phyloP scores from a whole-genome alignment of 805 yeast genomes.

The Maudiozyma barnettii region DNA sequence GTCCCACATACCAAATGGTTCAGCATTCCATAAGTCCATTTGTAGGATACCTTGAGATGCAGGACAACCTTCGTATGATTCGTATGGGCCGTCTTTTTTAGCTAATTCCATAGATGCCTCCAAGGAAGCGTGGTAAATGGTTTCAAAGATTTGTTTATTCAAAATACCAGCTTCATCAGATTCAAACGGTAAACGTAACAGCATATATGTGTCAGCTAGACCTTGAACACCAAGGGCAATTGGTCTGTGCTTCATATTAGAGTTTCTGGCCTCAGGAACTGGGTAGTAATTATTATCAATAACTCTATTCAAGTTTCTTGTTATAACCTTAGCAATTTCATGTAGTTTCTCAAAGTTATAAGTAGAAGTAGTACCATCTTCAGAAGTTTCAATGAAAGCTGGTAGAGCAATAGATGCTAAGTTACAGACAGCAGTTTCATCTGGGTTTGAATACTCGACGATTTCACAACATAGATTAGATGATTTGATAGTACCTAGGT shows the following conservation, averaged over 20 bases:
- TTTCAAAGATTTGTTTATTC: constrained; percentile 83
- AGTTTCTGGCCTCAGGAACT: constrained; percentile 55
- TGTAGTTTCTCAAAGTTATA: constrained; percentile 71
- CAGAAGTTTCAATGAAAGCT: constrained; percentile 45
- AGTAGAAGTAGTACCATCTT: constrained; percentile 33
- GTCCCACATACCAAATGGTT: constrained; percentile 73
- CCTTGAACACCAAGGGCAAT: constrained; percentile 95
- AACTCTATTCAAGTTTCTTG: constrained; percentile 66
- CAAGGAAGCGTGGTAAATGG: constrained; percentile 87
- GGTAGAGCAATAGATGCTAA: constrained; percentile 86
- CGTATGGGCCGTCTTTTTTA: constrained; percentile 53
- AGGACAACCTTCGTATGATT: constrained; percentile 74
- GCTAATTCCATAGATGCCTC: constrained; percentile 84
- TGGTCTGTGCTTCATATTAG: constrained; percentile 79
- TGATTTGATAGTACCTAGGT: constrained; percentile 82
- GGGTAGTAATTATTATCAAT: constrained; percentile 84
- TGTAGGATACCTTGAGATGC: constrained; percentile 77
- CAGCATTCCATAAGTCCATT: constrained; percentile 75
- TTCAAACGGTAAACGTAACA: constrained; percentile 77
- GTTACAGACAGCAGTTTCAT: constrained; percentile 91
- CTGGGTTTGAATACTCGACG: constrained; percentile 77
- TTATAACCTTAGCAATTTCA: constrained; percentile 61
- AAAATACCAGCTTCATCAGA: constrained; percentile 66
- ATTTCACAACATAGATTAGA: constrained; percentile 91
- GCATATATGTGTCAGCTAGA: constrained; percentile 80